Evolutionary conservation across 1,284 basidiomycete genomes (phyloP), one percentile per base, ranked within the genome.

Genomic region (Lignosus rhinocerotis): DNA sequence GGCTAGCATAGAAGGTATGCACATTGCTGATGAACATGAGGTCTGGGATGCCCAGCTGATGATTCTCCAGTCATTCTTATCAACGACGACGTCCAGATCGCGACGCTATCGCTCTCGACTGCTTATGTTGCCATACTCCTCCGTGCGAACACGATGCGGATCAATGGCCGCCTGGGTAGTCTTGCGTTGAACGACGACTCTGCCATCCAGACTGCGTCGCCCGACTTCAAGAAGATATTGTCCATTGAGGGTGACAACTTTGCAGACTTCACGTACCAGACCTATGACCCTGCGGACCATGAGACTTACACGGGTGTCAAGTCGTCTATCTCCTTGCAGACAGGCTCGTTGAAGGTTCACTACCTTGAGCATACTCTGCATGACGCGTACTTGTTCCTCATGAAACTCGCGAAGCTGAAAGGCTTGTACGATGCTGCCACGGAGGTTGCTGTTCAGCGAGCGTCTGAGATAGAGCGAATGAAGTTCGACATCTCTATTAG

Each of bases 201-300:
- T 11, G 65, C 76, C 19, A 70, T 77, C 19, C 75, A 83, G 55
- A 78, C 79, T 14, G 76, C 84, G 36, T 80, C 83, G 17, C 80
- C 85, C 1, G 83, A 88, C 55, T 97, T 96, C 79, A 92, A 93
- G 69, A 86, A 94, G 67, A 82, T 99, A 9, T 76, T 99, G 55
- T 92, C 94, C 32, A 99, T 99, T 56, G 94, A 99, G 70, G 97
- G 96, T 39, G 87, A 94, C 67, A 93, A 99, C 72, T 86, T 99
- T 48, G 96, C 95, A 25, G 93, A 98, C 72, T 95, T 99, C 76
- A 86, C 85, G 55, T 98, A 99, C 74, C 91, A 98, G 74, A 99
- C 95, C 0, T 96, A 88, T 74, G 92, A 96, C 72, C 84, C 91
- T 14, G 73, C 79, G 21, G 83, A 84, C 53, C 66, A 66, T 53